These are phyloP conservation scores for Brettanomyces naardenensis DNA, from an alignment of 805 yeast genomes.

Conservation along the genomic window DNA sequence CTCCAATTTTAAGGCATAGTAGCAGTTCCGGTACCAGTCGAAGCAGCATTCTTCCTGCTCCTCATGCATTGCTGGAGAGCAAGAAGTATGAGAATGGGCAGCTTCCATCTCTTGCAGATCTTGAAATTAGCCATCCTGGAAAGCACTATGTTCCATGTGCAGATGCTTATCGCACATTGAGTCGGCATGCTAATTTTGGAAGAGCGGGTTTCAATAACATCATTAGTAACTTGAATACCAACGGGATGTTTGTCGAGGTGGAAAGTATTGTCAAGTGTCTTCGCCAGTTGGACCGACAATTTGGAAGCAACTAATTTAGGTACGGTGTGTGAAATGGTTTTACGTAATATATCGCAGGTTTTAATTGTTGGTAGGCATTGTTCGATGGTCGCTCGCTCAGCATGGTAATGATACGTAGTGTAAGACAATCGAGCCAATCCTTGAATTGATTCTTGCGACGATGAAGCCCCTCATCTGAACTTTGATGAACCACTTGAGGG, in stretches of 20 bases:
- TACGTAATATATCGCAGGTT: too few species aligned
- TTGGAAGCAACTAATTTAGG: slow-evolving; percentile 29
- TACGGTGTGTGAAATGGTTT: too few species aligned
- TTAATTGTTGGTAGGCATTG: too few species aligned
- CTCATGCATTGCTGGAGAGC: background rate
- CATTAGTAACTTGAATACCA: slow-evolving; percentile 67
- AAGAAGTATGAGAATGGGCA: background rate
- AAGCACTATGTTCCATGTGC: slow-evolving; percentile 73
- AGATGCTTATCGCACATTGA: slow-evolving; percentile 82
- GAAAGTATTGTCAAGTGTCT: slow-evolving; percentile 80
- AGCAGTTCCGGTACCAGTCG: background rate
- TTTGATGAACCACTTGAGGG: too few species aligned
- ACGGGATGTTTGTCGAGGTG: slow-evolving; percentile 90
- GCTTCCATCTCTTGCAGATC: slow-evolving; percentile 20
- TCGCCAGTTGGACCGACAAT: slow-evolving; percentile 69
- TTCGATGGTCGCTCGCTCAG: too few species aligned
- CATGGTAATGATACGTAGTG: too few species aligned
- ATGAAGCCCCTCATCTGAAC: too few species aligned
- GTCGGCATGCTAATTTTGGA: slow-evolving; percentile 72
- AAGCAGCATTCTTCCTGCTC: background rate
- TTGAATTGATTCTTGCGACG: too few species aligned
- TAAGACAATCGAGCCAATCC: too few species aligned
- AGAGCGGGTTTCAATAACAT: slow-evolving; percentile 65
- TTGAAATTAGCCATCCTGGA: slow-evolving; percentile 27
- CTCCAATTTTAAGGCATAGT: slow-evolving; percentile 1